phyloP scores from a whole-genome alignment of 2,329 filamentous ascomycete species.

The Aspergillus jensenii region DNA sequence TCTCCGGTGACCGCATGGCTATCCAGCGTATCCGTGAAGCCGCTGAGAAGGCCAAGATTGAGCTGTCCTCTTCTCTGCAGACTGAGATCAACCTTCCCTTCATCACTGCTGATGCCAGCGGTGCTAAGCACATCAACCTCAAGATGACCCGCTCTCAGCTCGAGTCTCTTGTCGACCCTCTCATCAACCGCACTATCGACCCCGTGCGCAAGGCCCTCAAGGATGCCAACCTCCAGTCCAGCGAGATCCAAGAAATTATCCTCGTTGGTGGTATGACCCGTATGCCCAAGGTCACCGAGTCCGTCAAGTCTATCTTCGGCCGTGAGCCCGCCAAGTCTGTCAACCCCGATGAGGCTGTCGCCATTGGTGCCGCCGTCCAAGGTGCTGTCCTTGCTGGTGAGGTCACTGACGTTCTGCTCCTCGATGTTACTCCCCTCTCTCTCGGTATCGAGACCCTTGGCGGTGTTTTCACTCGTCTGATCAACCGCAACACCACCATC shows the following conservation, averaged over 20 bases:
- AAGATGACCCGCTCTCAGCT: constrained; percentile 93
- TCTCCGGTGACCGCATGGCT: constrained; percentile 91
- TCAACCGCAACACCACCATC: constrained; percentile 99
- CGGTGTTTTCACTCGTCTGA: constrained; percentile 95
- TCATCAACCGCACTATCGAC: constrained; percentile 83
- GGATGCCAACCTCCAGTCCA: constrained; percentile 86
- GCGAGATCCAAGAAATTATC: constrained; percentile 96
- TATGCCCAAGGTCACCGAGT: constrained; percentile 97
- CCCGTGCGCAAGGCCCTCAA: constrained; percentile 96
- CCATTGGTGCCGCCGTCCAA: constrained; percentile 95
- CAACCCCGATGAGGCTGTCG: constrained; percentile 97
- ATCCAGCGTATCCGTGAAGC: constrained; percentile 99
- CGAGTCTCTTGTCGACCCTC: constrained; percentile 85
- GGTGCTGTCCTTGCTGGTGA: constrained; percentile 95
- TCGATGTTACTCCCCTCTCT: constrained; percentile 93
- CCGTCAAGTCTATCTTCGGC: constrained; percentile 94
- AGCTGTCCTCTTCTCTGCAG: constrained; percentile 90
- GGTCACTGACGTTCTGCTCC: constrained; percentile 90
- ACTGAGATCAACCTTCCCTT: constrained; percentile 99
- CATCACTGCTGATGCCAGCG: constrained; percentile 93
- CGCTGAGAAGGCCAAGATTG: constrained; percentile 99
- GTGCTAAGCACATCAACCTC: constrained; percentile 96
- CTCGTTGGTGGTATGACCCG: constrained; percentile 98
- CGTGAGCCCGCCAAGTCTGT: constrained; percentile 97
- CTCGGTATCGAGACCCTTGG: constrained; percentile 98